A percentile compares a stretch with the other conserved stretches of the same genome.
Evolutionary conservation across 306 rosid species (phyloP).

Genomic region (Trichosanthes cucumerina): DNA sequence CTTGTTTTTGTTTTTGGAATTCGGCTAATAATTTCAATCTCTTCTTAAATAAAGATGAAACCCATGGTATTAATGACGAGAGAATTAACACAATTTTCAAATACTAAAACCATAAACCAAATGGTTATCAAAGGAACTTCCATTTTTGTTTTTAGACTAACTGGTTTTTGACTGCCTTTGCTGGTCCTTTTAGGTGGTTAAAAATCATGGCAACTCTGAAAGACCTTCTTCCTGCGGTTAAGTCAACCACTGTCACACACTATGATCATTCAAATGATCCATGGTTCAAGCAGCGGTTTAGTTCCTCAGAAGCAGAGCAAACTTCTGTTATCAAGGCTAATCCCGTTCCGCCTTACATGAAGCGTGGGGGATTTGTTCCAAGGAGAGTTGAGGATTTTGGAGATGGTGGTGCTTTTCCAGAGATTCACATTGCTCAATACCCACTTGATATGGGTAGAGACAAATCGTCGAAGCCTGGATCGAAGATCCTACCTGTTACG

Average conservation of each 20-base stretch:
- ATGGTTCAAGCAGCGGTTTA: constrained; percentile 79
- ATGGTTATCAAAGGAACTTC: no score
- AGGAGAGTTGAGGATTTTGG: constrained; percentile 73
- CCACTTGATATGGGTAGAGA: constrained; percentile 82
- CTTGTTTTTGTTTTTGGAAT: no score
- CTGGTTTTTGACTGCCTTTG: neutral
- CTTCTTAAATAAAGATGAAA: no score
- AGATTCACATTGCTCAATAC: constrained; percentile 79
- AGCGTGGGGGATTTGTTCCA: constrained; percentile 78
- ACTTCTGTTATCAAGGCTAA: constrained; percentile 34
- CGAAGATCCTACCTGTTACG: constrained; percentile 57
- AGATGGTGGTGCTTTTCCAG: constrained; percentile 87
- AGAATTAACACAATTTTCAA: no score
- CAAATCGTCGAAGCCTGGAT: constrained; percentile 37
- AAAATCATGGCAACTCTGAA: constrained; percentile 51
- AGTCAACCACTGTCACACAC: constrained; percentile 39
- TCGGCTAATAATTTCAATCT: no score
- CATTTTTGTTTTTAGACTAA: neutral
- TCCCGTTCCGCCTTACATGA: constrained; percentile 55
- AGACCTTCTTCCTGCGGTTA: constrained; percentile 59
- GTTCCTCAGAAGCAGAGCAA: constrained; percentile 46
- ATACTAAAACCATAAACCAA: no score
- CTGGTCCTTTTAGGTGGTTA: neutral
- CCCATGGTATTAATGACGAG: no score
- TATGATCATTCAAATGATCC: constrained; percentile 77